A percentile compares a stretch with the other conserved stretches of the same genome.
phyloP scores from a whole-genome alignment of 768 basidiomycete species.

The Tylopilus sp. region DNA sequence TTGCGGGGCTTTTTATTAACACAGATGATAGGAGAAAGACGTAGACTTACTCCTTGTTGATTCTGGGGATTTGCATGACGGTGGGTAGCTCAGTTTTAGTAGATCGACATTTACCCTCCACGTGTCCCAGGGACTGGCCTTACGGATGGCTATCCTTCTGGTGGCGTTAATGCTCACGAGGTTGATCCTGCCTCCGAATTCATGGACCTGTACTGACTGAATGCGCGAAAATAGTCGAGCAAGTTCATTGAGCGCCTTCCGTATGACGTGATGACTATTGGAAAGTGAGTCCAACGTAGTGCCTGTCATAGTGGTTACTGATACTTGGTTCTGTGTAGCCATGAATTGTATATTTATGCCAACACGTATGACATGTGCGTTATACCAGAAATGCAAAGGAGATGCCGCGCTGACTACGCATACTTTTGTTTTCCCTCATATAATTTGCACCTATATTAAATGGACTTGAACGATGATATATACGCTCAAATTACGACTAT shows the following conservation, averaged over 20 bases:
- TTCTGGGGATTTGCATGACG: too few relatives aligned
- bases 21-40: slow-evolving; percentile 47
- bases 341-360: slow-evolving; percentile 79
- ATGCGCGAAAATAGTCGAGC: slow-evolving; percentile 36
- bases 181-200: slow-evolving; percentile 35
- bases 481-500: slow-evolving; percentile 1
- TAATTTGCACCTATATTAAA: too few relatives aligned
- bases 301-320: not conserved
- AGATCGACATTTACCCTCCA: not conserved
- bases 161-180: slow-evolving; percentile 70
- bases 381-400: too few relatives aligned
- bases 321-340: slow-evolving; percentile 42
- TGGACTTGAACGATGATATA: slow-evolving; percentile 4
- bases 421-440: too few relatives aligned
- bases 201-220: not conserved
- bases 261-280: slow-evolving; percentile 81
- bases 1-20: slow-evolving; percentile 3
- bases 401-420: slow-evolving; percentile 43
- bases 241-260: slow-evolving; percentile 67
- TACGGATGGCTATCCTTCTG: slow-evolving; percentile 71
- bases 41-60: slow-evolving; percentile 87
- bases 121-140: slow-evolving; percentile 57
- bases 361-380: too few relatives aligned
- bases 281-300: slow-evolving; percentile 54
- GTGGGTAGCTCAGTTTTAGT: slow-evolving; percentile 24